These are phyloP conservation scores for Wickerhamiella spandovensis DNA, from an alignment of 805 yeast species.

Conservation along the genomic window DNA sequence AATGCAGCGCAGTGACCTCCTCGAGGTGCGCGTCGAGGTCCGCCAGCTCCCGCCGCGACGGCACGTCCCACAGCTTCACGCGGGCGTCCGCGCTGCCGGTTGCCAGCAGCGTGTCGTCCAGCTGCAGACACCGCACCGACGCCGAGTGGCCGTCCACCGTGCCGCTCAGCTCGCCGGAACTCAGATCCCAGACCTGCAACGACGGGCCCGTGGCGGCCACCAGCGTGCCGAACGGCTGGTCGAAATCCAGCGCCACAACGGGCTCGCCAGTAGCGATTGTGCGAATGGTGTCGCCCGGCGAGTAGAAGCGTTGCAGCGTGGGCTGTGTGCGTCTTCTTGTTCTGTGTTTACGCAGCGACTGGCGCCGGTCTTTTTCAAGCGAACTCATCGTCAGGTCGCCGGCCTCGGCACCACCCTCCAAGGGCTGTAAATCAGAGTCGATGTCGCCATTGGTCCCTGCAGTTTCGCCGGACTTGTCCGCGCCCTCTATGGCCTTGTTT, in stretches of 20 bases:
- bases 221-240: constrained; percentile 59
- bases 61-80: constrained; percentile 46
- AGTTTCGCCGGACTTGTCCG: not conserved
- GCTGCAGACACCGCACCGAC: constrained; percentile 44
- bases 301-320: constrained; percentile 50
- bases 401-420: too few relatives aligned
- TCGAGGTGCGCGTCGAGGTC: constrained; percentile 2
- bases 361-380: not conserved
- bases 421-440: too few relatives aligned
- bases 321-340: constrained; percentile 31
- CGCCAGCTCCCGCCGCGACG: constrained; percentile 13
- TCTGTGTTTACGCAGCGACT: not conserved
- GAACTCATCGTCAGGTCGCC: too few relatives aligned
- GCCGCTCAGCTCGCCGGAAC: constrained; percentile 38
- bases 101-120: constrained; percentile 36
- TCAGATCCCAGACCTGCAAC: constrained; percentile 73
- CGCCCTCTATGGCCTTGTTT: not conserved
- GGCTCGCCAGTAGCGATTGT: constrained; percentile 39
- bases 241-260: constrained; percentile 51
- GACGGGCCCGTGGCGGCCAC: constrained; percentile 71
- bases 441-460: too few relatives aligned
- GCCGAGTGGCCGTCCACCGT: constrained; percentile 48
- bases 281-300: constrained; percentile 42
- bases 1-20: constrained; percentile 10
- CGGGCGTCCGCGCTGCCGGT: constrained; percentile 55